Evolutionary conservation across 352 stramenopile genomes (phyloP).

Genomic region (Phytopythium chamaehyphon): DNA sequence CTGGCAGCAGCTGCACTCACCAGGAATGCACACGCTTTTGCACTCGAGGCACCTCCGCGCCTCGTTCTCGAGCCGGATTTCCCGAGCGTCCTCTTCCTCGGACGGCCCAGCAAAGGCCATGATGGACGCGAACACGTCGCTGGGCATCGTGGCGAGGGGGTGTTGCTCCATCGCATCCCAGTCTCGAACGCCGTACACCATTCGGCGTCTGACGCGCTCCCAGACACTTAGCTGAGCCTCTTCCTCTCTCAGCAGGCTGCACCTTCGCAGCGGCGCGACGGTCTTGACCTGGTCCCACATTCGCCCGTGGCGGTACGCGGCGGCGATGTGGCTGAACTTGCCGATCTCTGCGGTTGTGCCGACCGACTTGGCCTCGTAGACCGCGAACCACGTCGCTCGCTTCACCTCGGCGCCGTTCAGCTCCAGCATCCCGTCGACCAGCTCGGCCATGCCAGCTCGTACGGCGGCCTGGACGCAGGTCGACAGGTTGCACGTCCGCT

Average conservation of each 20-base stretch:
- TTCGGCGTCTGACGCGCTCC: neutral
- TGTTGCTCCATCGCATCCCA: conserved; percentile 5
- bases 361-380: neutral
- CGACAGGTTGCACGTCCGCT: conserved; percentile 2
- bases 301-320: conserved; percentile 1
- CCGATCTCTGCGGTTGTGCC: neutral
- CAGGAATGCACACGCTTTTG: conserved; percentile 9
- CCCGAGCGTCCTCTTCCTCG: conserved; percentile 3
- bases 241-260: neutral
- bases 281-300: conserved; percentile 5
- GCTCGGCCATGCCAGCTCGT: neutral
- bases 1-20: neutral
- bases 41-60: conserved; percentile 8
- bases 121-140: conserved; percentile 4
- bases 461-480: conserved; percentile 6
- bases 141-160: conserved; percentile 3
- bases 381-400: conserved; percentile 7
- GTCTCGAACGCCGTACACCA: conserved; percentile 2
- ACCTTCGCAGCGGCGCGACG: conserved; percentile 2
- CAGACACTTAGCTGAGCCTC: neutral
- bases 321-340: neutral
- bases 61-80: conserved; percentile 6
- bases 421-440: conserved; percentile 4
- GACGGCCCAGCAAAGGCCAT: conserved; percentile 3
- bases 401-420: neutral